Evolutionary conservation across 176 grass and related monocot species (phyloP), one percentile per base, ranked within the genome.

Genomic region (Tillandsia fasciculata): DNA sequence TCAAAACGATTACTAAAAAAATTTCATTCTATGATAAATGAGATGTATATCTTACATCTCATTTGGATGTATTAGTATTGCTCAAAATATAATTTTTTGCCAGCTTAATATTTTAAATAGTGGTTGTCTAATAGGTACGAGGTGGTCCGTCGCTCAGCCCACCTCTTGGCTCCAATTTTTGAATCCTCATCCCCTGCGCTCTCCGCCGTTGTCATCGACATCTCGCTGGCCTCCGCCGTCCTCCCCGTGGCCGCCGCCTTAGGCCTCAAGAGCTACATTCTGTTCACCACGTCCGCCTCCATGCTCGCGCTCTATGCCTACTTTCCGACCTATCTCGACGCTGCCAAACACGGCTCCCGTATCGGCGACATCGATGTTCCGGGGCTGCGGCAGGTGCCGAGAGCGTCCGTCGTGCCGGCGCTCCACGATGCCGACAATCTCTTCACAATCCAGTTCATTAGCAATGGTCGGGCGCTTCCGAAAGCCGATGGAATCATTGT

Each of bases 371-470:
- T 96, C 8, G 72, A 83, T 2, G 3, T 96, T 53, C 81, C 87
- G 3, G 84, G 84, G 22, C 63, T 87, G 63, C 56, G 76, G 64
- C 70, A 56, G 1, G 7, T 96, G 48, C 84, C 84, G 0, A 82
- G 26, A 9, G 17, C 73, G 0, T 77, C 81, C 11, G 27, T 90
- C 0, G 79, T 86, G 3, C 76, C 72, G 53, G 76, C 82, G 22
- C 79, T 96, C 53, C 81, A 83, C 33, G 42, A 96, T 24, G 84
- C 87, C 10, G 74, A 76, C n/a, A 73, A 90, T 17, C 51, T 96
- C 72, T 96, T 90, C 82, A 90, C 84, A 0, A 75, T 10, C 49
- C 87, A 85, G 57, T 83, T 96, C 82, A 70, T 96, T 8, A 73
- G 52, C 2, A 93, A 89, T 68, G 71, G 90, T 0, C 86, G 68